A percentile compares a stretch with the other conserved stretches of the same genome.
These are phyloP conservation scores for Xylaria curta DNA, from an alignment of 495 filamentous ascomycete genomes.

Conservation along the genomic window DNA sequence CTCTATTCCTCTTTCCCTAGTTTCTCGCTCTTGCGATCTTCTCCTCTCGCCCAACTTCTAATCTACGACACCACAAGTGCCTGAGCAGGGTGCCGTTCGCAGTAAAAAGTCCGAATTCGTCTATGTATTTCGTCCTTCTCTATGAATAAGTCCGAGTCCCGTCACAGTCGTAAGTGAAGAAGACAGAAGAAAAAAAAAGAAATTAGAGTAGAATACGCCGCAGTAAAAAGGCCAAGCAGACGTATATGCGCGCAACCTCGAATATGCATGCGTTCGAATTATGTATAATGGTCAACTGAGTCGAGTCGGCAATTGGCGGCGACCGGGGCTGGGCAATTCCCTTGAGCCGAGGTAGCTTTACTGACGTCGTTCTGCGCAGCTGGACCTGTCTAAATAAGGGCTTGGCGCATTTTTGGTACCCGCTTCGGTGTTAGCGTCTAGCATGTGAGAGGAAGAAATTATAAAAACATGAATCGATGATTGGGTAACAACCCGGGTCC, in stretches of 20 bases:
- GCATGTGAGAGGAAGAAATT: slow-evolving; percentile 7
- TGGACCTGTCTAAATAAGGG: neutral
- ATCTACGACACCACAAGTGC: neutral
- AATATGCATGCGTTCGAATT: neutral
- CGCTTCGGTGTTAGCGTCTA: neutral
- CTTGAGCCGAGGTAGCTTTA: slow-evolving; percentile 9
- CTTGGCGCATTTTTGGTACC: neutral
- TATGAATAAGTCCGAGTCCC: neutral
- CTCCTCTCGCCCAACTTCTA: neutral
- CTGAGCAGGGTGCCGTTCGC: neutral
- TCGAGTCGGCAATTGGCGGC: slow-evolving; percentile 20
- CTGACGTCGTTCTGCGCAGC: neutral
- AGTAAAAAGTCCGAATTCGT: neutral
- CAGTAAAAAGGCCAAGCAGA: neutral
- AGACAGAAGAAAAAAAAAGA: neutral
- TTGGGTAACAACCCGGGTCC: neutral
- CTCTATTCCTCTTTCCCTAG: neutral
- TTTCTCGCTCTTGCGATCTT: neutral
- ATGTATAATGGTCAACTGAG: neutral
- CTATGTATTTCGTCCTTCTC: neutral
- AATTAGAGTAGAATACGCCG: neutral
- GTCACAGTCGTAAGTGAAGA: neutral
- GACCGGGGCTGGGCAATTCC: neutral
- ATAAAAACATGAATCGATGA: neutral
- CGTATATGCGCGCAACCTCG: neutral